Conservation (phyloP, 2,329 filamentous ascomycete species). For the Tolypocladium ophioglossoides region DNA sequence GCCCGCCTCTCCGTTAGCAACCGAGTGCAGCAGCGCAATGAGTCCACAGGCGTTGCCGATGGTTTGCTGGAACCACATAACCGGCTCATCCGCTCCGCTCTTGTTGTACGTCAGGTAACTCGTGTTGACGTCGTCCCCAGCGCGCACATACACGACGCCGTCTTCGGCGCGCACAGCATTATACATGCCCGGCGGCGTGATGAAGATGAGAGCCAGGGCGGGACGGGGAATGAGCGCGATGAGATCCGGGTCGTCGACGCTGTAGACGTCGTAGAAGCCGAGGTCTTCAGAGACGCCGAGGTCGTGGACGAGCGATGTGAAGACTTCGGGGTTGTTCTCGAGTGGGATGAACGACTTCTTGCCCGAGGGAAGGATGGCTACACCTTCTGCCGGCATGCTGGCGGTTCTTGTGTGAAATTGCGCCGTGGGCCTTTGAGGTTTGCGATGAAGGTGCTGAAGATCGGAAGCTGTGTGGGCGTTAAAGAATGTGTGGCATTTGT, state of each 20-base stretch:
- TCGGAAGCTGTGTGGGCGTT: background rate
- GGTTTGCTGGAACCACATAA: slow-evolving; percentile 78
- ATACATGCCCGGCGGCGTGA: slow-evolving; percentile 53
- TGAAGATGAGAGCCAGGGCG: slow-evolving; percentile 66
- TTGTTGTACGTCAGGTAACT: slow-evolving; percentile 20
- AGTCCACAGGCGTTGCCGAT: slow-evolving; percentile 76
- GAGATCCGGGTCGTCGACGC: slow-evolving; percentile 66
- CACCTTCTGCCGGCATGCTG: slow-evolving; percentile 19
- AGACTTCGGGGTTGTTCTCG: slow-evolving; percentile 64
- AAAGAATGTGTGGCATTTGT: background rate
- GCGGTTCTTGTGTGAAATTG: background rate
- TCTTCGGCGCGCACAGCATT: slow-evolving; percentile 27
- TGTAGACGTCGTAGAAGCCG: slow-evolving; percentile 74
- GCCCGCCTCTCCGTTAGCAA: slow-evolving; percentile 56
- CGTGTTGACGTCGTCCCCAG: slow-evolving; percentile 12
- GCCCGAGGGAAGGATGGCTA: slow-evolving; percentile 16
- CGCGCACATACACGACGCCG: slow-evolving; percentile 17
- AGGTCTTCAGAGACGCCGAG: slow-evolving; percentile 60
- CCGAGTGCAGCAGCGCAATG: slow-evolving; percentile 64
- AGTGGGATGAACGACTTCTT: slow-evolving; percentile 28
- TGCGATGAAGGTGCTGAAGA: background rate
- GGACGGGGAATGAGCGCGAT: slow-evolving; percentile 63
- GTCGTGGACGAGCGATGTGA: slow-evolving; percentile 59
- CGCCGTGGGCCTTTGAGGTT: background rate
- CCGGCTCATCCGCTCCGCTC: slow-evolving; percentile 41